Conservation (phyloP, 1,139 yeast genomes). For the Geotrichum candidum region DNA sequence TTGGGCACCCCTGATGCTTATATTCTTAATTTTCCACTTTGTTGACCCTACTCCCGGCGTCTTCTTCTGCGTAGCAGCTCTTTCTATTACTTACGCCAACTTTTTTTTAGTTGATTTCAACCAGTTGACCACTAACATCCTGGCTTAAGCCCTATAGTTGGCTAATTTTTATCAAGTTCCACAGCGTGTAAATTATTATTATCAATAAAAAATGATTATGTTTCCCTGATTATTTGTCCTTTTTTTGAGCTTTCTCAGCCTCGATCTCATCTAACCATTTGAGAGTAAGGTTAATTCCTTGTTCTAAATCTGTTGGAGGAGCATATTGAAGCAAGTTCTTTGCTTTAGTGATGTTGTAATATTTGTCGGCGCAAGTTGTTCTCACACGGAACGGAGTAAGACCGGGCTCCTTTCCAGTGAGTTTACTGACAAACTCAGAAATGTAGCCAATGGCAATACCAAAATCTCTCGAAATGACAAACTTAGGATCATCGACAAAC, state of each 20-base stretch:
- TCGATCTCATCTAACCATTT: conserved; percentile 76
- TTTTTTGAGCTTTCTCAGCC: conserved; percentile 24
- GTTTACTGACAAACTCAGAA: conserved; percentile 63
- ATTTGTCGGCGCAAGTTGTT: conserved; percentile 90
- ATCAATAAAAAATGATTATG: neutral
- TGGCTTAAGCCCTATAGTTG: neutral
- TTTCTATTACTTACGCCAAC: conserved; percentile 15
- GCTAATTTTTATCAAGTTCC: neutral
- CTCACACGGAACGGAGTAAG: conserved; percentile 92
- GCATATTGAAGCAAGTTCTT: conserved; percentile 67
- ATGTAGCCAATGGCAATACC: conserved; percentile 78
- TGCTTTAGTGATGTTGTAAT: conserved; percentile 88
- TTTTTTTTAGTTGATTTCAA: conserved; percentile 6
- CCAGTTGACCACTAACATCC: neutral
- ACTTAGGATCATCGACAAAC: conserved; percentile 60
- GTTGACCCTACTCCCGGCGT: conserved; percentile 16
- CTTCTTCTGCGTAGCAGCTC: conserved; percentile 16
- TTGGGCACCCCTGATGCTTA: conserved; percentile 16
- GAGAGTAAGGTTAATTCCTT: conserved; percentile 73
- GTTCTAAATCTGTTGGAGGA: conserved; percentile 75
- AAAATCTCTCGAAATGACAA: conserved; percentile 62
- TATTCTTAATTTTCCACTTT: conserved; percentile 13
- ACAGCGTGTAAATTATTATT: neutral
- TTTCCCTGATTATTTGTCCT: conserved; percentile 4
- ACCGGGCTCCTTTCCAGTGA: conserved; percentile 81